These are phyloP conservation scores for Platismatia glauca DNA, from an alignment of 495 filamentous ascomycete genomes.

Conservation along the genomic window DNA sequence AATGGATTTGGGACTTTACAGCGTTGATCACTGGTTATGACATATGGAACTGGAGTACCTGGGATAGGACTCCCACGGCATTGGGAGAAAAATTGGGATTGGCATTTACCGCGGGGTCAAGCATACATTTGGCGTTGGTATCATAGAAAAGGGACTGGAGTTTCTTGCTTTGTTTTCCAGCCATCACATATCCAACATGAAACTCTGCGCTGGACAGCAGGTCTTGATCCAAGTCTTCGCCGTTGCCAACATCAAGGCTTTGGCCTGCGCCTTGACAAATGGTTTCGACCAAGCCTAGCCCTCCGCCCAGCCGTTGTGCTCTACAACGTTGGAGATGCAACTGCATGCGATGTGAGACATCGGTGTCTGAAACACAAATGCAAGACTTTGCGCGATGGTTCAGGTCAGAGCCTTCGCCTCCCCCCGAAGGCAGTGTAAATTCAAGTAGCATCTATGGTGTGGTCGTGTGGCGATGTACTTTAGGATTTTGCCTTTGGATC, in stretches of 20 bases:
- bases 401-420: neutral
- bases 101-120: slow-evolving; percentile 1
- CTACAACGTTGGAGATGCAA: neutral
- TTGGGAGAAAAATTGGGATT: neutral
- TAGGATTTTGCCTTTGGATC: too few species aligned
- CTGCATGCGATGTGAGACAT: neutral
- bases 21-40: neutral
- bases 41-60: neutral
- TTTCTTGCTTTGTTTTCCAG: neutral
- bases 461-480: neutral
- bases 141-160: neutral
- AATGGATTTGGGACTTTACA: slow-evolving; percentile 3
- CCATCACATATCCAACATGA: neutral
- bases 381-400: neutral
- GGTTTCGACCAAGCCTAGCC: neutral
- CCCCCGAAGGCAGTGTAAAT: neutral
- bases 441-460: neutral
- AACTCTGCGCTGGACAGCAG: neutral
- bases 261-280: neutral
- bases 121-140: neutral
- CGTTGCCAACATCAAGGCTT: neutral
- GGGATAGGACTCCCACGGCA: neutral
- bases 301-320: neutral
- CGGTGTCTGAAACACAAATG: neutral
- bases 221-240: neutral